Base-by-base conservation (phyloP, 345 rosid species). In the Firmiana major region DNA sequence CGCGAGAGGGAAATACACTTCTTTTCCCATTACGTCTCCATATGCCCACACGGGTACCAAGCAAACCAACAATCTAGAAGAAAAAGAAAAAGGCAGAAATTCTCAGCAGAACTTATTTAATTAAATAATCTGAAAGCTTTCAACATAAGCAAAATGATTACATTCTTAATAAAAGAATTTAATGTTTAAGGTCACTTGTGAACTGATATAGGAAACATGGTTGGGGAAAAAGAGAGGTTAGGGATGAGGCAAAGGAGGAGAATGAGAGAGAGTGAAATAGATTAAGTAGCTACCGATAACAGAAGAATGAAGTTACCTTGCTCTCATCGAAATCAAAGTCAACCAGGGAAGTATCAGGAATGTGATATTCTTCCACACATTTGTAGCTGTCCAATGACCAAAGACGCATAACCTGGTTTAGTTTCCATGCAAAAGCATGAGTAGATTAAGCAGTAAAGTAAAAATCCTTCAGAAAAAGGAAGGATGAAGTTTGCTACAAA, bases 261-360 rank as follows among this genome's bases (percentile, higher is more conserved):
- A 71, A 53, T 34, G 24, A 53, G 48, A 51, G 46, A 53, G 26
- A 17, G 60, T 58, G 26, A 26, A 26, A 71, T 42, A 71, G 60
- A 17, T 17, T 49, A 49, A 48, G 42, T 59, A 48, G 59, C 40
- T 71, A 31, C 31, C 48, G 17, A 31, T 22, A 17, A 49, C 16
- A 28, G 21, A 11, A 71, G 63, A 34, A 34, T 71, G 63, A 34
- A 40, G 71, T 77, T 88, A 95, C 99, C 99, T 95, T 95, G 89
- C 88, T 93, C 87, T 95, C 97, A 79, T 95, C 99, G 75, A 95
- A 95, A 86, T 89, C 99, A 64, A 91, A 93, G 84, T 95, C 98
- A 75, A 90, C 76, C 80, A 95, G 83, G 45, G 92, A 82, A 70
- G 82, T 79, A 85, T 84, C 82, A 54, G 96, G 90, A 55, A 91